These are phyloP conservation scores for Solidago caesia DNA, from an alignment of 129 eudicot genomes.

Conservation along the genomic window DNA sequence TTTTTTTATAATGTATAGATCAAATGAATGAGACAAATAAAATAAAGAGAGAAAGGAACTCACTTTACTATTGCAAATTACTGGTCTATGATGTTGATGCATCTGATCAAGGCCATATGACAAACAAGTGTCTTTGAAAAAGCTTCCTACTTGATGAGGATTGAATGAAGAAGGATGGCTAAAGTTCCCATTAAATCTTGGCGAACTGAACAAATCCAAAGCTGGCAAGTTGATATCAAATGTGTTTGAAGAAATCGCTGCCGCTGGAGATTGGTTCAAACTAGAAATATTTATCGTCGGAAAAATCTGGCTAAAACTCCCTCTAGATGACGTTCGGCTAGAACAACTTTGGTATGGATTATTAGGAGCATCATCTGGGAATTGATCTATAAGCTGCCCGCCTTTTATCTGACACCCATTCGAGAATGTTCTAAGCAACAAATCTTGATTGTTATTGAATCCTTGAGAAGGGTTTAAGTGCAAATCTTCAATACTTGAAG, in stretches of 20 bases:
- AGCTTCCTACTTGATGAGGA: constrained; percentile 40
- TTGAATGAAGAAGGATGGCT: constrained; percentile 34
- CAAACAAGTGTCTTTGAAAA: constrained; percentile 45
- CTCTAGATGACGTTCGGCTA: constrained; percentile 30
- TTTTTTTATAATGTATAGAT: background rate
- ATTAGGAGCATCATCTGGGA: constrained; percentile 28
- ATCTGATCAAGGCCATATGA: constrained; percentile 55
- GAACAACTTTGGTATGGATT: constrained; percentile 24
- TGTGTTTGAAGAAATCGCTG: constrained; percentile 34
- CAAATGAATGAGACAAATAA: constrained; percentile 24
- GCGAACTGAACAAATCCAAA: constrained; percentile 62
- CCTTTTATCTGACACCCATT: constrained; percentile 48
- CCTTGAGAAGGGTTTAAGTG: constrained; percentile 26
- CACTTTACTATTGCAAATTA: constrained; percentile 51
- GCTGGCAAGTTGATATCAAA: constrained; percentile 75
- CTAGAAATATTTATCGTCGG: constrained; percentile 66
- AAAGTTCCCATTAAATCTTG: constrained; percentile 50
- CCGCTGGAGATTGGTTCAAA: constrained; percentile 32
- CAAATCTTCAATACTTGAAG: constrained; percentile 47
- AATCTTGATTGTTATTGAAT: constrained; percentile 37
- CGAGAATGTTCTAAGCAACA: constrained; percentile 52
- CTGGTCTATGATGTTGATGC: constrained; percentile 50
- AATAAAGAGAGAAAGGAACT: constrained; percentile 23
- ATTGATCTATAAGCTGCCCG: constrained; percentile 37
- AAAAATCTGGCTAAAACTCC: constrained; percentile 60